phyloP scores from a whole-genome alignment of 192 early-diverging fungal genomes.

The Lobosporangium transversale region DNA sequence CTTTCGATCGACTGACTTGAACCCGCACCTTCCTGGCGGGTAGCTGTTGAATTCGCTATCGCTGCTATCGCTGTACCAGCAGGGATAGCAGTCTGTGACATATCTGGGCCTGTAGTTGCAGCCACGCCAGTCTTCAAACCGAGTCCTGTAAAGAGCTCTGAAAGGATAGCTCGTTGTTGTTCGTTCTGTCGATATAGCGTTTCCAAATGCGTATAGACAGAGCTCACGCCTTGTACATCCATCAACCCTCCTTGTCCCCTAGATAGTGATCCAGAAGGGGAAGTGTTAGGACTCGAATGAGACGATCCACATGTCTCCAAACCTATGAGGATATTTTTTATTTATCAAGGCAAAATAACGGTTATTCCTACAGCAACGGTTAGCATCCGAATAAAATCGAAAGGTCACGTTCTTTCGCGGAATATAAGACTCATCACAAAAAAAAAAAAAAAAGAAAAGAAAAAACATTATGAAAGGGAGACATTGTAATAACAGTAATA shows the following conservation, averaged over 20 bases:
- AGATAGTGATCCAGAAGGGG: conserved; percentile 50
- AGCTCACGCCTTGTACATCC: conserved; percentile 18
- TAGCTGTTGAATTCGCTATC: conserved; percentile 7
- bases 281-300: conserved; percentile 50
- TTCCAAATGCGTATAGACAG: conserved; percentile 47
- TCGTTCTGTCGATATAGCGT: conserved; percentile 61
- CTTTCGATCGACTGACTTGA: conserved; percentile 20
- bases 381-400: too few relatives aligned
- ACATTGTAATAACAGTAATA: not conserved
- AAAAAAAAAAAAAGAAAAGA: not conserved
- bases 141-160: conserved; percentile 40
- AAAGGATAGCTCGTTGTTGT: conserved; percentile 49
- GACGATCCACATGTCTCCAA: conserved; percentile 29
- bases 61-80: not conserved
- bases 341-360: too few relatives aligned
- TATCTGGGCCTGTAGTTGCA: not conserved
- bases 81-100: not conserved
- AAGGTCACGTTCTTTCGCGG: too few relatives aligned
- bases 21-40: conserved; percentile 12
- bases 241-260: conserved; percentile 40
- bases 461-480: not conserved
- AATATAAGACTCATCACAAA: too few relatives aligned
- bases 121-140: conserved; percentile 17
- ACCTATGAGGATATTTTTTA: conserved; percentile 1
- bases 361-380: too few relatives aligned